phyloP scores from a whole-genome alignment of 768 basidiomycete genomes.

The Suillus subalutaceus region DNA sequence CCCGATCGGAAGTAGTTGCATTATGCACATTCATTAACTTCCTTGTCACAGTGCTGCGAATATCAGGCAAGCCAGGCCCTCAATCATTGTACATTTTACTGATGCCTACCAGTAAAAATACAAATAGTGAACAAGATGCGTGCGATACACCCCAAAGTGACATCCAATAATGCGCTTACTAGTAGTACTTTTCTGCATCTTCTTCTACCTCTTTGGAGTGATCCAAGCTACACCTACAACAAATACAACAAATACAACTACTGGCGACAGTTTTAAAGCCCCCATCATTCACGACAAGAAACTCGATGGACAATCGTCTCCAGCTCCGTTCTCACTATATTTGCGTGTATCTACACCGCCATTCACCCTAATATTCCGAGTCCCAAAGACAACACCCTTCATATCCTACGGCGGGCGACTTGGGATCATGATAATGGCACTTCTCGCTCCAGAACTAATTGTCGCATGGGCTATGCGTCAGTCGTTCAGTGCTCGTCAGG shows the following conservation, averaged over 20 bases:
- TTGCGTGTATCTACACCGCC: conserved; percentile 28
- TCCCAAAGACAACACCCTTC: background rate
- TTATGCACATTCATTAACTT: no score
- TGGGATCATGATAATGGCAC: conserved; percentile 17
- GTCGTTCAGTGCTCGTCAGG: conserved; percentile 17
- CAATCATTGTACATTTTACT: no score
- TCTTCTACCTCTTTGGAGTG: background rate
- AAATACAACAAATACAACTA: no score
- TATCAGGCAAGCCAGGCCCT: no score
- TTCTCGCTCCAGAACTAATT: conserved; percentile 28
- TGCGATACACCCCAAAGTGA: no score
- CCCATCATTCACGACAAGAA: conserved; percentile 14
- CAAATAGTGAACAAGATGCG: no score
- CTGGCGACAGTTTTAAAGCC: background rate
- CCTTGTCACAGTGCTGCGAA: no score
- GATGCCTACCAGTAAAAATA: no score
- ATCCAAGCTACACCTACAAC: background rate
- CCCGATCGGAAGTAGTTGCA: no score
- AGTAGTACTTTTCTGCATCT: background rate
- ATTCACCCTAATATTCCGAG: conserved; percentile 31
- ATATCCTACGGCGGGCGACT: conserved; percentile 7
- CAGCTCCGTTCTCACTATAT: conserved; percentile 27
- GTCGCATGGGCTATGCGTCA: conserved; percentile 24
- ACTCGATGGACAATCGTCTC: conserved; percentile 26
- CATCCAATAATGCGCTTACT: no score